Conservation (phyloP, 2,329 filamentous ascomycete genomes). For the Fusarium brachygibbosum region DNA sequence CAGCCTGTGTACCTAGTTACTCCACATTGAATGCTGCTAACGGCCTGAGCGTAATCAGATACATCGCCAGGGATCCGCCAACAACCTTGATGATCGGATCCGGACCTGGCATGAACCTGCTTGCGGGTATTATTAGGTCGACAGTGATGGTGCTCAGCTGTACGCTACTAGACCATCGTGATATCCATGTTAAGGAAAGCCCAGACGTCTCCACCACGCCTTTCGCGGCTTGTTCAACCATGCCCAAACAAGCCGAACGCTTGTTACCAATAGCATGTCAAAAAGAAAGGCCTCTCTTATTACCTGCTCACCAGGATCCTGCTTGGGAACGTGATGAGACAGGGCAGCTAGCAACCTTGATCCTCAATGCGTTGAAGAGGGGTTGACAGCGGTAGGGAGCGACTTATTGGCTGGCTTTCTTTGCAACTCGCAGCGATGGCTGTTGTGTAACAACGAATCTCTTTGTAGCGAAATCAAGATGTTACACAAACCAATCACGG, state of each 20-base stretch:
- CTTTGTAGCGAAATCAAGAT: conserved; percentile 26
- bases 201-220: not conserved
- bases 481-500: conserved; percentile 34
- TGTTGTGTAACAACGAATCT: conserved; percentile 41
- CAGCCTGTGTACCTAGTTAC: conserved; percentile 23
- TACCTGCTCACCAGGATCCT: conserved; percentile 8
- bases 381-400: conserved; percentile 12
- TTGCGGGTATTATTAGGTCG: not conserved
- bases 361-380: conserved; percentile 30
- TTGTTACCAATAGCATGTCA: not conserved
- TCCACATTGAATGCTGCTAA: conserved; percentile 39
- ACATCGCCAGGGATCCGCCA: conserved; percentile 30
- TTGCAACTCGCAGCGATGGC: conserved; percentile 27
- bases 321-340: conserved; percentile 37
- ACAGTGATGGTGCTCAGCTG: not conserved
- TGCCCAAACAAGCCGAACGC: not conserved
- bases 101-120: conserved; percentile 15
- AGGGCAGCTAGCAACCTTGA: conserved; percentile 31
- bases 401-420: conserved; percentile 33
- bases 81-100: conserved; percentile 42
- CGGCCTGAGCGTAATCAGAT: conserved; percentile 38
- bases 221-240: not conserved
- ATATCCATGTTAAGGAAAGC: not conserved
- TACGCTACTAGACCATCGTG: not conserved
- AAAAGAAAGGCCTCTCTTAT: not conserved